Conservation (phyloP, 371 early-diverging fungal genomes). For the Mortierella sp. region DNA sequence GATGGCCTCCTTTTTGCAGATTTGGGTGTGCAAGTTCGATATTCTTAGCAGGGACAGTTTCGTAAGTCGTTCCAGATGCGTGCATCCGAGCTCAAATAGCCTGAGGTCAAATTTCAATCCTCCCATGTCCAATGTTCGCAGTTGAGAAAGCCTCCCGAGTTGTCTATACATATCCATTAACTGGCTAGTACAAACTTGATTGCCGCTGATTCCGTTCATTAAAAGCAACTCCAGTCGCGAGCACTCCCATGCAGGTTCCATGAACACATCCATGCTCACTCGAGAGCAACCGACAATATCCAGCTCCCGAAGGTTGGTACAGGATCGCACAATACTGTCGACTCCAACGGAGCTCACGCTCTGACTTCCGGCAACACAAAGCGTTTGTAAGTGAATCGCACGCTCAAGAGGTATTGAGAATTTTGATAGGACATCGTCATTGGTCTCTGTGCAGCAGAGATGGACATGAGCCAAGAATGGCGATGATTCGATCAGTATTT, state of each 20-base stretch:
- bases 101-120: background rate
- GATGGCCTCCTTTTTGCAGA: conserved; percentile 8
- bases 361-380: background rate
- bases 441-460: background rate
- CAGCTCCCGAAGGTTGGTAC: conserved; percentile 8
- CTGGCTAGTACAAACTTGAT: too few species aligned
- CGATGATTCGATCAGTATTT: conserved; percentile 10
- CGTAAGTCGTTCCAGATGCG: background rate
- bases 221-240: background rate
- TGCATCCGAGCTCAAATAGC: background rate
- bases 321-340: conserved; percentile 1
- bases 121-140: conserved; percentile 15
- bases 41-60: background rate
- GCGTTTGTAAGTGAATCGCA: background rate
- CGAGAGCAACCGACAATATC: background rate
- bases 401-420: conserved; percentile 7
- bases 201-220: background rate
- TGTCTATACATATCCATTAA: conserved; percentile 13
- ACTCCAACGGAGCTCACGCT: conserved; percentile 7
- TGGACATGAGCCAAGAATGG: background rate
- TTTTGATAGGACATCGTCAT: background rate
- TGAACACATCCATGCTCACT: conserved; percentile 7
- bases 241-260: conserved; percentile 25
- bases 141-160: conserved; percentile 7
- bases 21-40: background rate